phyloP scores from a whole-genome alignment of 768 basidiomycete species.

The Pulveroboletus sp. region DNA sequence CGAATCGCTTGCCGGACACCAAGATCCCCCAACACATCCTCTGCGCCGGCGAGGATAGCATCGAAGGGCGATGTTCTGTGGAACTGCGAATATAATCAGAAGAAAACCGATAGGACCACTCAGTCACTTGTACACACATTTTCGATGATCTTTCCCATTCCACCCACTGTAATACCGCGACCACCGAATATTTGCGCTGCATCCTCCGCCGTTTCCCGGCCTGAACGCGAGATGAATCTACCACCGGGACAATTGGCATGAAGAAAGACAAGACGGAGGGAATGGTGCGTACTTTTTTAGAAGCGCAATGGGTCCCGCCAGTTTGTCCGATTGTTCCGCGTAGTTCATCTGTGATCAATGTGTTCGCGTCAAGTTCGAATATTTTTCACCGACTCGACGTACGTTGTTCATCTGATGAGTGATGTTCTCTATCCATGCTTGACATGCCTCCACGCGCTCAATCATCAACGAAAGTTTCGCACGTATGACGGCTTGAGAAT shows the following conservation, averaged over 20 bases:
- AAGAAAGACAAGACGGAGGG: background rate
- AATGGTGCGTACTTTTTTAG: conserved; percentile 69
- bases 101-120: background rate
- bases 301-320: conserved; percentile 86
- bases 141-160: conserved; percentile 83
- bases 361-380: background rate
- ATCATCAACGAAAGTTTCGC: conserved; percentile 89
- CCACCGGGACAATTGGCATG: conserved; percentile 3
- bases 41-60: conserved; percentile 77
- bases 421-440: conserved; percentile 86
- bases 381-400: conserved; percentile 13
- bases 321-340: conserved; percentile 73
- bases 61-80: conserved; percentile 83
- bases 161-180: conserved; percentile 78
- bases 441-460: conserved; percentile 77
- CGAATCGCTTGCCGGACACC: conserved; percentile 72
- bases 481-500: conserved; percentile 81
- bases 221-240: conserved; percentile 63
- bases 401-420: conserved; percentile 94
- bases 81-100: conserved; percentile 43
- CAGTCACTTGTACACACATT: conserved; percentile 46
- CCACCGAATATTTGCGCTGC: conserved; percentile 88
- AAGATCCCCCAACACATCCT: conserved; percentile 70
- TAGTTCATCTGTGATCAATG: conserved; percentile 67
- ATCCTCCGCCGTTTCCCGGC: conserved; percentile 53